A percentile compares a stretch with the other conserved stretches of the same genome.
These are phyloP conservation scores for Obelidium mucronatum DNA, from an alignment of 192 early-diverging fungal genomes.

Conservation along the genomic window DNA sequence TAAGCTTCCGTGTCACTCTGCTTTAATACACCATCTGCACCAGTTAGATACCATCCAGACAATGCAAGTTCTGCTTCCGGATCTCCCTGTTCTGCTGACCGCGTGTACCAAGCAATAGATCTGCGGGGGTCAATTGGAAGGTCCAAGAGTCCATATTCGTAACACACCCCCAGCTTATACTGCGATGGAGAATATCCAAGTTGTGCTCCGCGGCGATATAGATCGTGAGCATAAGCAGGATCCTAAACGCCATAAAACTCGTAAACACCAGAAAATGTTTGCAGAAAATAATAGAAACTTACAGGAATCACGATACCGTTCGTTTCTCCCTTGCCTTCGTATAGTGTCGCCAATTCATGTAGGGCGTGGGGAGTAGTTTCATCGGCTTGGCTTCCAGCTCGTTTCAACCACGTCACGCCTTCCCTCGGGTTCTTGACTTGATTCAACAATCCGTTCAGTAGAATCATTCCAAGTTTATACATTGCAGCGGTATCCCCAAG, in stretches of 20 bases:
- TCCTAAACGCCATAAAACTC: conserved; percentile 55
- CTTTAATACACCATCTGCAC: conserved; percentile 85
- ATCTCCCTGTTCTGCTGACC: conserved; percentile 90
- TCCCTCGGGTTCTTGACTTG: conserved; percentile 84
- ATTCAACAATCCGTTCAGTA: conserved; percentile 84
- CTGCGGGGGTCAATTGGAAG: conserved; percentile 85
- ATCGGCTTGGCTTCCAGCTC: conserved; percentile 90
- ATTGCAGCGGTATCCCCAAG: conserved; percentile 92
- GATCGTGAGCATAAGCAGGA: conserved; percentile 85
- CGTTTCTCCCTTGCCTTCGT: conserved; percentile 72
- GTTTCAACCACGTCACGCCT: conserved; percentile 93
- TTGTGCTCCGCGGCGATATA: conserved; percentile 92
- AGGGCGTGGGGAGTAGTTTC: conserved; percentile 90
- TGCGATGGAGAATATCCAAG: conserved; percentile 94
- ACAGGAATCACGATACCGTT: conserved; percentile 52
- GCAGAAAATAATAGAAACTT: conserved; percentile 15
- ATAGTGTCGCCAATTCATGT: conserved; percentile 89
- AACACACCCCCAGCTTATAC: conserved; percentile 88
- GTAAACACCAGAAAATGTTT: conserved; percentile 8
- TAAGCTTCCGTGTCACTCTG: conserved; percentile 97
- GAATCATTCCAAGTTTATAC: conserved; percentile 96
- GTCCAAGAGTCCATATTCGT: conserved; percentile 92
- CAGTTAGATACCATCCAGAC: conserved; percentile 98
- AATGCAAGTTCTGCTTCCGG: conserved; percentile 91
- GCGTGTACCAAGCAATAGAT: conserved; percentile 96